These are phyloP conservation scores for Nicotiana otophora DNA, from an alignment of 257 asterid genomes.

Conservation along the genomic window DNA sequence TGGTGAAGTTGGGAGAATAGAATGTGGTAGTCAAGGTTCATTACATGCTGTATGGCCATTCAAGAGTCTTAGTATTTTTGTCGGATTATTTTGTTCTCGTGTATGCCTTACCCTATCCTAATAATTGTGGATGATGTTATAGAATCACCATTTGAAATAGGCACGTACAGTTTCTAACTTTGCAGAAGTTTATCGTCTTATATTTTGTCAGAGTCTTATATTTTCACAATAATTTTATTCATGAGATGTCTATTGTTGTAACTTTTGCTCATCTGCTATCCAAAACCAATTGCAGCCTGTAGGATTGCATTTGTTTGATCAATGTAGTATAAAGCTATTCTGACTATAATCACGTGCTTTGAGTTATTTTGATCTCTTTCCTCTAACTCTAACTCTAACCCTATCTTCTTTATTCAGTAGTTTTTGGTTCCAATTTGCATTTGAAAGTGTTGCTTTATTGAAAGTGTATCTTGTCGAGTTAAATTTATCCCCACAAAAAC, in stretches of 20 bases:
- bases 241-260: neutral
- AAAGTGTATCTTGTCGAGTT: neutral
- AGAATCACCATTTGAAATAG: neutral
- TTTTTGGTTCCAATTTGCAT: neutral
- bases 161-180: neutral
- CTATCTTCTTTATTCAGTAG: neutral
- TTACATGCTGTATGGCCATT: neutral
- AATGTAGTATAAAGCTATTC: neutral
- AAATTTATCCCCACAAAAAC: neutral
- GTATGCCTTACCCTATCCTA: neutral
- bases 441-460: neutral
- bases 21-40: neutral
- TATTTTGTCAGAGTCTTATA: neutral
- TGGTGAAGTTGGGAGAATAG: neutral
- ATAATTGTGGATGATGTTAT: neutral
- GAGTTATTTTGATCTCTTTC: neutral
- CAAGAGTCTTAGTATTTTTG: too few species aligned
- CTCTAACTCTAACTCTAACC: neutral
- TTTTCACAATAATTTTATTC: neutral
- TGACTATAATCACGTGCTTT: neutral
- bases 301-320: neutral
- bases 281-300: neutral
- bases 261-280: neutral
- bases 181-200: neutral
- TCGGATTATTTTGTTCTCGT: neutral